Evolutionary conservation across 352 stramenopile species (phyloP), one percentile per base, ranked within the genome.

Genomic region (Chrysophaeum taylorii): DNA sequence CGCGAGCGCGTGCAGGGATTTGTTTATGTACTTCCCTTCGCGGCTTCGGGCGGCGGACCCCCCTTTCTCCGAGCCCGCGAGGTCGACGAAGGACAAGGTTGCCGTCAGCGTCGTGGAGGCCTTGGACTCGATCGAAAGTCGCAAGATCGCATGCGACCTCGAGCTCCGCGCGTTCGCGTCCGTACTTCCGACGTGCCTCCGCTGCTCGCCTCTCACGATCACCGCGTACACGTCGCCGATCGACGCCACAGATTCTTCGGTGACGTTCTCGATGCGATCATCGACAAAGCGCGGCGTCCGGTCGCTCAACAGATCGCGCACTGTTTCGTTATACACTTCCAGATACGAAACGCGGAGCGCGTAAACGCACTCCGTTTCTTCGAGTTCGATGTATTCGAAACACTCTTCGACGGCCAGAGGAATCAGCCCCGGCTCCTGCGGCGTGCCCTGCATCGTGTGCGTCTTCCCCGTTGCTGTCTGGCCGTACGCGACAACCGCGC

Each of bases 261-360:
- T 25, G 25, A 15, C 7, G 52, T 33, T 33, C 52, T 41, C 7
- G 45, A 54, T 4, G 7, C 12, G 45, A 23, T 54, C 45, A 25
- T 54, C 45, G 45, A 54, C 45, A 25, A 54, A 7, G 45, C 45
- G 45, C 18, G 31, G 5, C 45, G 12, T 4, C 45, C 79, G 78
- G 61, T 73, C 70, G 25, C 53, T 38, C 36, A 98, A 82, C 52
- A 99, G 81, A 75, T 98, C 94, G 35, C 89, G 86, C 57, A 98
- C 92, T 42, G 96, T 86, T 81, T 98, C 94, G 76, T 99, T 98
- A 84, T 99, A 99, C 70, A 98, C 97, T 83, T 99, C 94, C 21
- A 98, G 77, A 75, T 98, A 98, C 25, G 83, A 93, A n/a, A 98
- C 90, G 61, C 92, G 86, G 62, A 98, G 78, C n/a, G 97, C 74